Base-by-base conservation (phyloP, 2,329 filamentous ascomycete species). In the Fusarium sp. region DNA sequence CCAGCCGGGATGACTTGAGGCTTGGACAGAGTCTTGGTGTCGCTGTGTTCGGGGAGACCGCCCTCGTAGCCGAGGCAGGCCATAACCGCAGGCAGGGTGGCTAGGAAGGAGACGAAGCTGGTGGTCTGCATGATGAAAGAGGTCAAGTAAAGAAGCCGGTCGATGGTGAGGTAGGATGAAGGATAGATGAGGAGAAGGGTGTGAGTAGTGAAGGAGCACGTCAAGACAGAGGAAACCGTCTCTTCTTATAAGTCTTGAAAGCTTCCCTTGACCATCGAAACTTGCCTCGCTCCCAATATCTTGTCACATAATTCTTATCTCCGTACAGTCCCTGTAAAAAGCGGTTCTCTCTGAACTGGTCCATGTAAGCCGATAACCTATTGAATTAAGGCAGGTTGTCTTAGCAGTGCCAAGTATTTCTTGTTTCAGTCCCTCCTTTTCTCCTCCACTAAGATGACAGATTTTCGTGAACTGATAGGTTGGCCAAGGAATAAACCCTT, bases 1-100 rank as follows among this genome's bases (percentile, higher is more conserved):
- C 74, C 70, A 3, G 67, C 53, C 31, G 61, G 58, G 49, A 74
- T 70, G 58, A 72, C 70, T 24, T 73, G 74, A 24, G 75, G 72
- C 0, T 59, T 65, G 44, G 61, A 71, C 41, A 70, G 69, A 42
- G 62, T 41, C 65, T 70, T 72, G 35, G 47, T 51, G 28, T 60
- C 65, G 9, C 69, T 73, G 7, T 65, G 29, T 15, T 54, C 65
- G 31, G 72, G 72, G 6, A 74, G 42, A 8, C 72, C 72, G 12
- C 66, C 65, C 1, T 68, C 67, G 22, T 65, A 64, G 26, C 68
- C 68, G 31, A 67, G 26, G 54, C 68, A 71, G 12, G 65, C 69
- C 47, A 70, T 58, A 51, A 58, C 79, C 80, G 64, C 64, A 31
- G 65, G 67, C 13, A 67, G 34, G 41, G 57, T 58, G 48, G 59